Base-by-base conservation (phyloP, 164 flowering plant species). In the Vitis cinerea region DNA sequence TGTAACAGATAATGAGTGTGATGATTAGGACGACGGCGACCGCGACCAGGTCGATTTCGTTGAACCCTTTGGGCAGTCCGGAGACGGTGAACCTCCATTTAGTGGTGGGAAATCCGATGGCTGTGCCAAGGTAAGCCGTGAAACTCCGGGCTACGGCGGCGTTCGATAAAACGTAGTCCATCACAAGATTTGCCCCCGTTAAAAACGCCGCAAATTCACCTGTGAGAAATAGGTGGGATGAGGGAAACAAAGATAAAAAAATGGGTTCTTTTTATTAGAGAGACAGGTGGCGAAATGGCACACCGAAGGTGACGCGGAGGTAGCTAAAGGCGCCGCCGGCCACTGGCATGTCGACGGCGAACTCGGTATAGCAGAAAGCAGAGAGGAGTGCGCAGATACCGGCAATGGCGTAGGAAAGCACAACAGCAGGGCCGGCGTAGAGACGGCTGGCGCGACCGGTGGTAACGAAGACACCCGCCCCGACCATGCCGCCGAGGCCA, bases 271-370 rank as follows among this genome's bases (percentile, higher is more conserved):
- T 27, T 23, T 27, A 57, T 47, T 44, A 11, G 9, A 3, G 31
- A 15, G 53, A 6, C 14, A 27, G 71, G n/a, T 9, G 44, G 31
- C 29, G 69, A 71, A n/a, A 48, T 37, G 44, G 44, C 61, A 23
- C 12, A 92, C 98, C 98, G 75, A 93, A 93, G 44, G 97, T 90
- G 81, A 93, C 83, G 61, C 94, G 84, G 66, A 93, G 82, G 74
- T 91, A 93, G 70, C 89, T 88, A 74, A 93, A 93, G 55, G 98
- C 94, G 17, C 98, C 98, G n/a, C 98, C 98, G 10, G 98, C 96
- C 23, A 93, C 93, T 10, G 98, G 98, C 83, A 93, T 78, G 62
- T 91, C 91, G 74, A 93, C 93, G 69, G 98, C 91, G 76, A 93
- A 93, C 79, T 93, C 98, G 19, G 98, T 91, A 77, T 93, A 93